phyloP scores from a whole-genome alignment of 2,329 filamentous ascomycete species.

The Phialophora chinensis region DNA sequence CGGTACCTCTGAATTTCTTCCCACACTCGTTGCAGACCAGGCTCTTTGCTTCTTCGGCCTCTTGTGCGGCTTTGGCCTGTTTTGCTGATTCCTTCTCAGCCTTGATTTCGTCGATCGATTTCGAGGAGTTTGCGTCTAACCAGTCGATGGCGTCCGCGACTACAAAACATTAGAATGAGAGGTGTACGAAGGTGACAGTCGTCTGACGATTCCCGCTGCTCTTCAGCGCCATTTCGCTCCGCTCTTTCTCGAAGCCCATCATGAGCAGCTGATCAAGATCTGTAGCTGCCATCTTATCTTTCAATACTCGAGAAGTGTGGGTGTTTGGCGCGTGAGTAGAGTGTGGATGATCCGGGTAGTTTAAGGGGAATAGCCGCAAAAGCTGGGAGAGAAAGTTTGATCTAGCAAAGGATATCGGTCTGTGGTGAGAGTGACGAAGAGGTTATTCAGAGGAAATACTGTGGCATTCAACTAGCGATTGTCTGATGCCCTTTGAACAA shows the following conservation, averaged over 20 bases:
- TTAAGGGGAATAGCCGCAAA: not conserved
- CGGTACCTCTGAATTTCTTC: conserved; percentile 83
- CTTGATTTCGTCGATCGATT: conserved; percentile 80
- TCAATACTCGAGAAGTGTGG: not conserved
- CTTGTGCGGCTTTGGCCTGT: conserved; percentile 69
- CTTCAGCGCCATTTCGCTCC: conserved; percentile 82
- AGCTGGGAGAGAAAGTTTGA: not conserved
- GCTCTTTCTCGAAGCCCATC: conserved; percentile 81
- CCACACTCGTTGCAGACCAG: conserved; percentile 94
- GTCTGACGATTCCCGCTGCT: conserved; percentile 77
- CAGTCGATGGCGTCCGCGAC: conserved; percentile 91
- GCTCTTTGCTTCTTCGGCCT: conserved; percentile 74
- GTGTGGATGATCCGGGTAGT: not conserved
- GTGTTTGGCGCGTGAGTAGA: not conserved
- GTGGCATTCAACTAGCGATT: not conserved
- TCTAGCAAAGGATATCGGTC: not conserved
- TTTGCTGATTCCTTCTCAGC: conserved; percentile 59
- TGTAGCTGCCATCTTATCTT: conserved; percentile 43
- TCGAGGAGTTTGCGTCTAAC: conserved; percentile 91
- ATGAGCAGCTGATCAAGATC: conserved; percentile 67
- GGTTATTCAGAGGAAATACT: not conserved
- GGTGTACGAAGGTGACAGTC: not conserved
- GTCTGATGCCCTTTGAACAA: not conserved
- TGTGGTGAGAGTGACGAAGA: not conserved
- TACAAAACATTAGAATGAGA: conserved; percentile 44